phyloP scores from a whole-genome alignment of 768 basidiomycete genomes.

The Tremella fuciformis region DNA sequence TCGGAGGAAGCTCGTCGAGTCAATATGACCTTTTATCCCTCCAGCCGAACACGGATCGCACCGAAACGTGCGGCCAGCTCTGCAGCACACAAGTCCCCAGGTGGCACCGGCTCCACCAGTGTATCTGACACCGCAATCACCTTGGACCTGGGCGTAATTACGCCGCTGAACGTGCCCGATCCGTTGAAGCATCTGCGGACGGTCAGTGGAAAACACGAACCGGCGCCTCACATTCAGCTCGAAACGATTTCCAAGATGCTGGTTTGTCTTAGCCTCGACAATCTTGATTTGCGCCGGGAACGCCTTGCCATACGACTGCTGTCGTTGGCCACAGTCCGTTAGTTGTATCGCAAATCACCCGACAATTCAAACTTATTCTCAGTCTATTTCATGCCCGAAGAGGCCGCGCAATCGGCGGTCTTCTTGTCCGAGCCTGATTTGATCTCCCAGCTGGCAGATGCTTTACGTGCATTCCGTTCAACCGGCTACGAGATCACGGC shows the following conservation, averaged over 20 bases:
- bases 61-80: slow-evolving; percentile 7
- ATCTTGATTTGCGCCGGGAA: slow-evolving; percentile 63
- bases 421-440: slow-evolving; percentile 95
- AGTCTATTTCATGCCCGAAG: slow-evolving; percentile 76
- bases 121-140: slow-evolving; percentile 42
- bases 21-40: slow-evolving; percentile 14
- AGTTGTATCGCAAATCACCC: slow-evolving; percentile 18
- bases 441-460: slow-evolving; percentile 79
- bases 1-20: slow-evolving; percentile 1
- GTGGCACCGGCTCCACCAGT: slow-evolving; percentile 10
- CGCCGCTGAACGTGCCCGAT: not conserved
- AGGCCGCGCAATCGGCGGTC: slow-evolving; percentile 67
- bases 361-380: not conserved
- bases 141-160: slow-evolving; percentile 55
- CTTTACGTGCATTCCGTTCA: slow-evolving; percentile 69
- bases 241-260: slow-evolving; percentile 75
- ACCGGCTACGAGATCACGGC: slow-evolving; percentile 69
- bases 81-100: not conserved
- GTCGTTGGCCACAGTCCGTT: slow-evolving; percentile 76
- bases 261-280: slow-evolving; percentile 63
- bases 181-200: slow-evolving; percentile 62
- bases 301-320: slow-evolving; percentile 76
- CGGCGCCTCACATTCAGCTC: slow-evolving; percentile 80
- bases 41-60: not conserved
- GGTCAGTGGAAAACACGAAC: slow-evolving; percentile 62